These are phyloP conservation scores for Cochlearia excelsa DNA, from an alignment of 345 rosid species.

Conservation along the genomic window DNA sequence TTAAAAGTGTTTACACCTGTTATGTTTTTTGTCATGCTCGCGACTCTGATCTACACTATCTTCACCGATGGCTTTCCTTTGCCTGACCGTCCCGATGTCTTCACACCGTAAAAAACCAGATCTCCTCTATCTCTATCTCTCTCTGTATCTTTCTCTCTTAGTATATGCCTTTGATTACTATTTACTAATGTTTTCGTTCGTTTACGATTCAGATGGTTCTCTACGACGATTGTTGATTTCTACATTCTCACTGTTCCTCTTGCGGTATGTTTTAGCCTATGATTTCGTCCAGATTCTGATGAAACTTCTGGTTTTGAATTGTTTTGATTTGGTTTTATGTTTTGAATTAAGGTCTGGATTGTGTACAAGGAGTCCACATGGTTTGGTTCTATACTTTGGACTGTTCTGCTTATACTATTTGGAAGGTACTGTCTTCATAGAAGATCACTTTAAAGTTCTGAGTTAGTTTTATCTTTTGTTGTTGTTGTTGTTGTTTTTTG, in stretches of 20 bases:
- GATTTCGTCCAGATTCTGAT: background rate
- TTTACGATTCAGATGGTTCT: constrained; percentile 60
- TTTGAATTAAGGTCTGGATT: constrained; percentile 59
- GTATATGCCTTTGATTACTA: no score
- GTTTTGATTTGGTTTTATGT: background rate
- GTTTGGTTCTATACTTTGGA: constrained; percentile 49
- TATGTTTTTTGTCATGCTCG: constrained; percentile 48
- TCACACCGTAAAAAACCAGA: constrained; percentile 54
- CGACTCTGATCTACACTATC: constrained; percentile 59
- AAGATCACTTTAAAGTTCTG: background rate
- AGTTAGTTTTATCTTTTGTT: background rate
- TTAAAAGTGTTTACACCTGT: constrained; percentile 47
- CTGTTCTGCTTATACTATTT: constrained; percentile 54
- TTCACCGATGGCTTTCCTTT: constrained; percentile 65
- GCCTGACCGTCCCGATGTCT: constrained; percentile 67
- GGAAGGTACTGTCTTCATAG: constrained; percentile 52
- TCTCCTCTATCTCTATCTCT: background rate
- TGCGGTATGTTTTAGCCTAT: constrained; percentile 40
- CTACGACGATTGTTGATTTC: constrained; percentile 68
- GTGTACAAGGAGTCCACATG: constrained; percentile 60
- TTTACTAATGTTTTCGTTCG: background rate
- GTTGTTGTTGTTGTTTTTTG: background rate
- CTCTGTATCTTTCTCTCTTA: no score
- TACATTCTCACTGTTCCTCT: constrained; percentile 54
- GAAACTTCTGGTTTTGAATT: background rate